Percentiles rank a stretch among this genome's conserved stretches.
Conservation (phyloP, 208 protist species). For the Leishmania tarentolae region DNA sequence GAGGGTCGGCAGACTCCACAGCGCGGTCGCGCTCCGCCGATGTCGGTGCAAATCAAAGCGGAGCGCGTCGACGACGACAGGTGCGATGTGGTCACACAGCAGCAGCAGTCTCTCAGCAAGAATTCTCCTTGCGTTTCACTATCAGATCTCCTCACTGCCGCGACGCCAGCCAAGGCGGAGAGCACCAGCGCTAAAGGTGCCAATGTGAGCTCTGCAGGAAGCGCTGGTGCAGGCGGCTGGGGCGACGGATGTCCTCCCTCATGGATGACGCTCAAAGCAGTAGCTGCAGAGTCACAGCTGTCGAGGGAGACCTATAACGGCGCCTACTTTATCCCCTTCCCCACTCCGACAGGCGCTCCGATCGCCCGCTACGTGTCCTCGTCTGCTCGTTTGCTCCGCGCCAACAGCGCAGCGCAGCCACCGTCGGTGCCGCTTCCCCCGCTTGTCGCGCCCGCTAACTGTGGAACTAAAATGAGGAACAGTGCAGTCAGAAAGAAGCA, state of each 20-base stretch:
- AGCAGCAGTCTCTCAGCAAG: not conserved
- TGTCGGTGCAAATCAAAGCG: not conserved
- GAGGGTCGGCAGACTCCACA: not conserved
- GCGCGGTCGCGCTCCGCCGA: not conserved
- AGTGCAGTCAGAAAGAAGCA: not conserved
- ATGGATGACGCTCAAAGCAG: conserved; percentile 11
- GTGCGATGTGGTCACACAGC: not conserved
- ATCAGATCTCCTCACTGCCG: not conserved
- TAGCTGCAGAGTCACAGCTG: not conserved
- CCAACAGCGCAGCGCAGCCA: not conserved
- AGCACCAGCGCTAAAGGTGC: not conserved
- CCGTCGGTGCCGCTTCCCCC: not conserved
- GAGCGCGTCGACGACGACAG: not conserved
- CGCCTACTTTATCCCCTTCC: conserved; percentile 23
- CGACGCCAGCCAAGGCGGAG: not conserved
- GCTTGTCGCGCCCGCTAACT: not conserved
- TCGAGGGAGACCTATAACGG: conserved; percentile 14
- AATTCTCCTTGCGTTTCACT: not conserved
- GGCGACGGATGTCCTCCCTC: conserved; percentile 16
- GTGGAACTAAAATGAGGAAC: not conserved
- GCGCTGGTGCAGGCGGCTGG: not conserved
- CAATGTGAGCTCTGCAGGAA: not conserved
- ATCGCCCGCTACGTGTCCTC: conserved; percentile 26
- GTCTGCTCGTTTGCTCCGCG: not conserved
- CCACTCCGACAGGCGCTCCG: conserved; percentile 21